These are phyloP conservation scores for Babesia bovis DNA, from an alignment of 169 alveolate genomes.

Conservation along the genomic window DNA sequence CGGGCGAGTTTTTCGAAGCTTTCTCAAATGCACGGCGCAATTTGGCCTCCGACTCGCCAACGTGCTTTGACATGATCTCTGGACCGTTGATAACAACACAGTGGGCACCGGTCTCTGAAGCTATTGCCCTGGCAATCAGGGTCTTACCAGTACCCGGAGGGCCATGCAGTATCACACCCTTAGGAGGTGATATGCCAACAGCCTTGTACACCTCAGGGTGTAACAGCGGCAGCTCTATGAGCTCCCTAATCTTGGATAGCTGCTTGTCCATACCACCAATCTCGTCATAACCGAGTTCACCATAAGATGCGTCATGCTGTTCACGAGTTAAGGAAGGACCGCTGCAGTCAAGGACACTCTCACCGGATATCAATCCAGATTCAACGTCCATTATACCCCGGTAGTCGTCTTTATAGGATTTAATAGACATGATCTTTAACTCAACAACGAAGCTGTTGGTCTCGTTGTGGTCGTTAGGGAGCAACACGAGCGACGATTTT, in stretches of 20 bases:
- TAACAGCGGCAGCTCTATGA: constrained; percentile 76
- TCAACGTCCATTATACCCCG: constrained; percentile 55
- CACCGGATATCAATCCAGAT: constrained; percentile 60
- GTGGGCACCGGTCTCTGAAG: constrained; percentile 79
- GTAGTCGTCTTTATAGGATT: constrained; percentile 33
- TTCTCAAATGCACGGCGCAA: constrained; percentile 81
- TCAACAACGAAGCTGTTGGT: constrained; percentile 53
- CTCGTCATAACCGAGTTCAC: constrained; percentile 78
- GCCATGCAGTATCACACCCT: constrained; percentile 83
- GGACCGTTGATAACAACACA: constrained; percentile 78
- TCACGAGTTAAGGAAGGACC: constrained; percentile 68
- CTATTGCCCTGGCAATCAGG: constrained; percentile 81
- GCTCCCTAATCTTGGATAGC: constrained; percentile 76
- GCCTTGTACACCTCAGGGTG: constrained; percentile 80
- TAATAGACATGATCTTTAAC: constrained; percentile 67
- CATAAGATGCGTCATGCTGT: constrained; percentile 68
- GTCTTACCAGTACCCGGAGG: constrained; percentile 86
- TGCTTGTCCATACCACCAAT: constrained; percentile 79
- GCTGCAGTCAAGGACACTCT: constrained; percentile 48
- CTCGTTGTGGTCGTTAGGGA: constrained; percentile 22
- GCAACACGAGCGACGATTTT: constrained; percentile 19
- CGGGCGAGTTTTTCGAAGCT: constrained; percentile 75
- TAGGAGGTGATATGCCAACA: constrained; percentile 82
- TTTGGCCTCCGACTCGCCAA: constrained; percentile 87
- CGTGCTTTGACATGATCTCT: constrained; percentile 79